Evolutionary conservation across 2,329 filamentous ascomycete species (phyloP).

Genomic region (Trichoderma endophyticum): DNA sequence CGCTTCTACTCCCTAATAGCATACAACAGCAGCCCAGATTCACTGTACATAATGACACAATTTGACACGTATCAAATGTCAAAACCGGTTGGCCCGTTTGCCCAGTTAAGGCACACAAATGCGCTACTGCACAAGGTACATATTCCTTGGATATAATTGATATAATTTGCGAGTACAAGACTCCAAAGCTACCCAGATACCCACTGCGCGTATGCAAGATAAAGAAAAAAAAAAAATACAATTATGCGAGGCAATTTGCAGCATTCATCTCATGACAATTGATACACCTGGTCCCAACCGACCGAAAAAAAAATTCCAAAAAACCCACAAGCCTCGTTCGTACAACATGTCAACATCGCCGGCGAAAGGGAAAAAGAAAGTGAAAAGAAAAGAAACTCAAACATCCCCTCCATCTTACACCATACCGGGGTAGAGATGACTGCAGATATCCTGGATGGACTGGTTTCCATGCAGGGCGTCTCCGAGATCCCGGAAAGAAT

Average conservation of each 20-base stretch:
- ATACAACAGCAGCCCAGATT: background rate
- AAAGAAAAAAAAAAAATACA: conserved; percentile 2
- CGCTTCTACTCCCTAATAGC: background rate
- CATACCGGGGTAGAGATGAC: background rate
- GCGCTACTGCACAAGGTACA: conserved; percentile 9
- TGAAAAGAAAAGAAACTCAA: background rate
- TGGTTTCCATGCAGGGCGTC: conserved; percentile 1
- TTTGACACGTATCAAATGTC: background rate
- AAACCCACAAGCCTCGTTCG: conserved; percentile 1
- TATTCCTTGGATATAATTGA: background rate
- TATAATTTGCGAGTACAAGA: conserved; percentile 12
- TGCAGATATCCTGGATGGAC: conserved; percentile 2
- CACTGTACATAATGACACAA: background rate
- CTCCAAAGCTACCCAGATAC: conserved; percentile 11
- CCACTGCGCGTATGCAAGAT: conserved; percentile 16
- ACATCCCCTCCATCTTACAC: background rate
- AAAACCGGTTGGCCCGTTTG: background rate
- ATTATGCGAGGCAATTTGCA: conserved; percentile 11
- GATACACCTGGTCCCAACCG: background rate
- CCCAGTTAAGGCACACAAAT: background rate
- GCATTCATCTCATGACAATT: conserved; percentile 8
- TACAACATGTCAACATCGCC: background rate
- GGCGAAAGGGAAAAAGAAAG: background rate
- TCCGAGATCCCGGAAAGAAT: background rate
- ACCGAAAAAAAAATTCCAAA: background rate